Percentiles rank a stretch among this genome's conserved stretches.
phyloP scores from a whole-genome alignment of 345 rosid genomes.

The Citrus maxima region DNA sequence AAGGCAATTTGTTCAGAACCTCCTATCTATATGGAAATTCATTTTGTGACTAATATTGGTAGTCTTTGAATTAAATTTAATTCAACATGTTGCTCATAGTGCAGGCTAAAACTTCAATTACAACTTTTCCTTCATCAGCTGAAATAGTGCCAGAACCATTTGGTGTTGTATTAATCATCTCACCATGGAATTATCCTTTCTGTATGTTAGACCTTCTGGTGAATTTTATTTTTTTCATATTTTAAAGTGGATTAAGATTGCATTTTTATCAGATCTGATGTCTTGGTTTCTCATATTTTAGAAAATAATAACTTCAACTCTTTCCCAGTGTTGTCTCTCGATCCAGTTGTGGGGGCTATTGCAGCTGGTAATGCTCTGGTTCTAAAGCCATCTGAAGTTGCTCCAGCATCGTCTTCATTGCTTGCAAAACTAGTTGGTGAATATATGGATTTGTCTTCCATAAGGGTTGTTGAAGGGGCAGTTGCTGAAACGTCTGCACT shows the following conservation, averaged over 20 bases:
- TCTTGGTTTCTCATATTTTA: background rate
- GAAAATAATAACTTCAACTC: constrained; percentile 1
- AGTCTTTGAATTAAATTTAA: constrained; percentile 1
- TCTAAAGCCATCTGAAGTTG: constrained; percentile 87
- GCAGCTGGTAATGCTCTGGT: constrained; percentile 91
- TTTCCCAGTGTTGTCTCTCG: constrained; percentile 73
- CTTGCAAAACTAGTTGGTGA: constrained; percentile 57
- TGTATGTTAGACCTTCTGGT: constrained; percentile 42
- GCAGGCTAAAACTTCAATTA: constrained; percentile 82
- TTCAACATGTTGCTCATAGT: background rate
- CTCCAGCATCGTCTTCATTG: constrained; percentile 75
- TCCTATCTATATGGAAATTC: constrained; percentile 1
- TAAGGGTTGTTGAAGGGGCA: constrained; percentile 84
- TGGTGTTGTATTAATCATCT: constrained; percentile 85
- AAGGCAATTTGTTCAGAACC: constrained; percentile 38
- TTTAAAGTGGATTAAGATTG: too few species aligned
- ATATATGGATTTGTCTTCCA: constrained; percentile 65
- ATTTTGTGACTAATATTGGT: background rate
- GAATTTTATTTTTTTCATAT: constrained; percentile 4
- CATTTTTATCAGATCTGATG: background rate
- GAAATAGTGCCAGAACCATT: constrained; percentile 88
- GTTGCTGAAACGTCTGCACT: constrained; percentile 70
- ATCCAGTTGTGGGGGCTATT: constrained; percentile 93
- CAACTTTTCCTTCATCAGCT: constrained; percentile 87
- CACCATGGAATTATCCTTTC: constrained; percentile 96